Evolutionary conservation across 2,329 filamentous ascomycete genomes (phyloP), one percentile per base, ranked within the genome.

Genomic region (Trichoderma brevicompactum): DNA sequence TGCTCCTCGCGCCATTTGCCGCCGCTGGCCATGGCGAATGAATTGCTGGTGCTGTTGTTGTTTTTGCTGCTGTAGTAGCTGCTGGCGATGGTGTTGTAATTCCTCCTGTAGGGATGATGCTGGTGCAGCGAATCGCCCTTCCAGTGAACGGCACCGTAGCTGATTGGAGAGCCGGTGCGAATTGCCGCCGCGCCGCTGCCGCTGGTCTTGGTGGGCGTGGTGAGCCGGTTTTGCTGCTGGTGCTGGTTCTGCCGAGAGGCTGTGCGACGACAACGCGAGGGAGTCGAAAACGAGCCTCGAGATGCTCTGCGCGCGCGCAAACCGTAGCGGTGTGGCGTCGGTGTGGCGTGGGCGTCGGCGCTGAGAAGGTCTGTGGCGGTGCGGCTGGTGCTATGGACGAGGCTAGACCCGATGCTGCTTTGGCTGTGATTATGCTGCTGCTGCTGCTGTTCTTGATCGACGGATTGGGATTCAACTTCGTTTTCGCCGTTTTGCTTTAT

Each of bases 1-100:
- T 87, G 85, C 76, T 88, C 85, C 80, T 88, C 85, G 77, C 83
- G 83, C 82, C 83, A 88, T 78, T 87, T 87, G 73, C 81, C 82
- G 68, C 84, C 82, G 75, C 77, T 79, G 69, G 85, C 83, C 85
- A 87, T 88, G 61, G 67, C 77, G 72, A 70, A 67, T 64, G 36
- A 67, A 13, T 32, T 41, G 9, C 7, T 50, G 36, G 3, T 19
- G 36, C 15, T 41, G 46, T 10, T 50, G 44, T 32, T 7, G 36
- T 28, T 17, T 19, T 60, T 17, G 23, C 5, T 17, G 44, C 28
- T 1, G 12, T 13, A 10, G 46, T 41, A 17, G 36, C 23, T 52
- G 44, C 44, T 41, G 36, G 44, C 19, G 36, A 9, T n/a, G 13
- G n/a, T 41, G 43, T 17, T 41, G 10, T 19, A 2, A 17, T 9